Base-by-base conservation (phyloP, 345 rosid genomes). In the Pseudoturritis turrita region DNA sequence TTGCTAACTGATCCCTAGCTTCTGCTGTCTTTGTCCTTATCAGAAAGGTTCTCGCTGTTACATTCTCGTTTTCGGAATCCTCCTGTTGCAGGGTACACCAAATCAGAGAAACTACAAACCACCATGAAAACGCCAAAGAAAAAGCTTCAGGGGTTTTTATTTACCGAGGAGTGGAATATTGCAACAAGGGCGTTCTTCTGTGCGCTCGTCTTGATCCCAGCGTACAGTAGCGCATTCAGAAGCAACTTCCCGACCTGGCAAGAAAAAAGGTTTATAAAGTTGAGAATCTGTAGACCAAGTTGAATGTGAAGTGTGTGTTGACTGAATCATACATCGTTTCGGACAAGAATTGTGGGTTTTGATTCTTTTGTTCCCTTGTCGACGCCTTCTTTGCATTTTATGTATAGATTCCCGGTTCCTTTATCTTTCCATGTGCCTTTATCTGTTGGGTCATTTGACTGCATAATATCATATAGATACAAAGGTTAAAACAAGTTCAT, bases 401-500 rank as follows among this genome's bases (percentile, higher is more conserved):
- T 91, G 56, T 74, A 81, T 72, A 95, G 99, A 76, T 83, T 88
- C 46, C 99, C 99, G 10, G 90, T 78, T 73, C 99, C 99, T 84
- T 81, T 89, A 73, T 95, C 99, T 79, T 89, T 95, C 99, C 99
- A 95, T 4, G 92, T 31, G 65, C 86, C 91, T 83, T 84, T 87
- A 74, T 86, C 98, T n/a, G 79, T 74, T 35, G 87, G 85, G 78
- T 95, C 94, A 66, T 68, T 86, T 71, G 97, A 82, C 97, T 91
- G 83, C 70, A 83, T 8, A 12, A 40, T 36, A 59, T 43, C 35
- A 64, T 17, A 26, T 17, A 26, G 7, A 45, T 19, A 28, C 67
- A 22, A 15, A 45, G 26, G 62, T 69, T 17, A 54, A 3, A 52
- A 15, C 31, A 44, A 31, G 26, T 31, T 54, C 14, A 45, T 33